phyloP scores from a whole-genome alignment of 441 rosid species.

The Gossypium lobatum region DNA sequence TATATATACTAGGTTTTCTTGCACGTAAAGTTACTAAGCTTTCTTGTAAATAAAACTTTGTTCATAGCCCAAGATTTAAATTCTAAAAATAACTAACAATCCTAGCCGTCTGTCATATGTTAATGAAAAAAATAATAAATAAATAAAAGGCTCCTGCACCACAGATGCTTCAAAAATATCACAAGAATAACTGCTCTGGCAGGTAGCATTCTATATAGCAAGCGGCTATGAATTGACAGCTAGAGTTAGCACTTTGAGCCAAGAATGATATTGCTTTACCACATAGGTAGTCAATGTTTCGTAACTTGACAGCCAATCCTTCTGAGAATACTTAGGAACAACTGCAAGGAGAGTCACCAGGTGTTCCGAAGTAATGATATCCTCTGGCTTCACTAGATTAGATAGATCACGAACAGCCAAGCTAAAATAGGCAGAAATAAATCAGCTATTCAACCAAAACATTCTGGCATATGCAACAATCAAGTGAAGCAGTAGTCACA shows the following conservation, averaged over 20 bases:
- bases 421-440: constrained; percentile 42
- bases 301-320: constrained; percentile 90
- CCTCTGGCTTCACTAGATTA: constrained; percentile 83
- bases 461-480: background rate
- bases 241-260: background rate
- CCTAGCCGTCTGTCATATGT: background rate
- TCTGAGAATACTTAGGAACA: constrained; percentile 91
- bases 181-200: constrained; percentile 5
- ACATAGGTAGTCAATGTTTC: constrained; percentile 90
- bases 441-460: constrained; percentile 18
- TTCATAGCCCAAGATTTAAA: background rate
- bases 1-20: background rate
- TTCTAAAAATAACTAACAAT: background rate
- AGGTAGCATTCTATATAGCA: constrained; percentile 3
- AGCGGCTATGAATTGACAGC: background rate
- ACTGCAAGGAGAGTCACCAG: constrained; percentile 74
- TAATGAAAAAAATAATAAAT: background rate
- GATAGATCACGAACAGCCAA: constrained; percentile 99
- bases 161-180: constrained; percentile 3
- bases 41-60: background rate
- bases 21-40: background rate
- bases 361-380: constrained; percentile 78
- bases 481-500: constrained; percentile 17
- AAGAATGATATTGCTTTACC: constrained; percentile 47
- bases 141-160: background rate